Evolutionary conservation across 495 filamentous ascomycete species (phyloP).

Genomic region (Antarctomyces pellizariae): DNA sequence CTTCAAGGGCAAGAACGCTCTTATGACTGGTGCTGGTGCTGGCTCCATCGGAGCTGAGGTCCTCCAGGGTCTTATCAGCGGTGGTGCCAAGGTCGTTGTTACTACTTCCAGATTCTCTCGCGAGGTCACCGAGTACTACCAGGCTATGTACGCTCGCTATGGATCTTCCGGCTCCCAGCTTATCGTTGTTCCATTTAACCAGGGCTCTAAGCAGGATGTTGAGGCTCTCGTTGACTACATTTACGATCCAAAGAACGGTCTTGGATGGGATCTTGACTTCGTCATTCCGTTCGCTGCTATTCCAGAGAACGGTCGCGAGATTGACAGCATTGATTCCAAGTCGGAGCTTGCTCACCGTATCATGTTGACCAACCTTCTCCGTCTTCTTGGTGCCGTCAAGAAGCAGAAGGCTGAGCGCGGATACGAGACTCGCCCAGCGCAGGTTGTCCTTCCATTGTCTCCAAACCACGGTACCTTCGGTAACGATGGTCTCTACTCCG

Average conservation of each 20-base stretch:
- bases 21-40: conserved; percentile 97
- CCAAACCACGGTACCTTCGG: conserved; percentile 98
- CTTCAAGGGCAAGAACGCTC: conserved; percentile 83
- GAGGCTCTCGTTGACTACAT: conserved; percentile 86
- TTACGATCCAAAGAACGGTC: conserved; percentile 87
- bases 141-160: conserved; percentile 88
- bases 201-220: conserved; percentile 92
- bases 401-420: conserved; percentile 65
- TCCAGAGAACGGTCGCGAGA: conserved; percentile 91
- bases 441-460: conserved; percentile 86
- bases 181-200: conserved; percentile 96
- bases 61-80: conserved; percentile 84
- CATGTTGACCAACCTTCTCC: conserved; percentile 93
- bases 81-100: conserved; percentile 86
- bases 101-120: conserved; percentile 92
- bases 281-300: conserved; percentile 95
- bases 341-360: conserved; percentile 96
- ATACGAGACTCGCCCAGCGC: conserved; percentile 84
- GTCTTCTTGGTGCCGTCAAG: conserved; percentile 79
- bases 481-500: conserved; percentile 92
- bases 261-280: conserved; percentile 95
- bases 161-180: conserved; percentile 88
- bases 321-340: conserved; percentile 91
- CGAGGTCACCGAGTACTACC: conserved; percentile 97
- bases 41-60: conserved; percentile 98